Evolutionary conservation across 805 yeast genomes (phyloP), one percentile per base, ranked within the genome.

Genomic region (Yueomyces sinensis): DNA sequence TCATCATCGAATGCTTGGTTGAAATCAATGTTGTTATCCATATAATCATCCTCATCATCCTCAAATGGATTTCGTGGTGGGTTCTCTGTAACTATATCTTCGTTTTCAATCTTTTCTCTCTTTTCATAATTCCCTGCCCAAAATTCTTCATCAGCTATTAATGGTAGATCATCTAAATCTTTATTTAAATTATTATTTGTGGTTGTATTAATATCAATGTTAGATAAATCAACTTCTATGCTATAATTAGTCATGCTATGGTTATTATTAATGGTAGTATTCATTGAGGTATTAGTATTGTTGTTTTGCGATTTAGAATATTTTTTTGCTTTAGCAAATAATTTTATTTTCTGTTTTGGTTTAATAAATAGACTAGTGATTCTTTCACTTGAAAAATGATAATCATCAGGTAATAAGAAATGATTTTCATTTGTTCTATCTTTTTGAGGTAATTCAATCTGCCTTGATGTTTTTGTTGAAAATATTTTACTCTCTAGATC

Each of bases 381-480:
- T 37, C 73, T 68, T 33, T 71, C 71, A 0, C 94, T 75, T 5
- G 78, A 70, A 54, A 81, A 83, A 41, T 70, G 76, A 41, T 71
- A 63, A 52, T 83, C 94, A 42, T 74, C 77, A 0, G 94, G 94
- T 6, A 83, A 58, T 30, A 74, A 50, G 45, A 71, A 68, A 32
- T 62, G 62, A 27, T 64, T 54, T 3, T 59, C 60, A 4, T 68
- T 59, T 11, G 50, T 49, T 50, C 66, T 52, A 31, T 61, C 60
- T 4, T 62, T 50, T 34, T 61, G 57, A 3, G 76, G 66, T 25
- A 71, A 42, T 30, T 61, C 62, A 17, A 68, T 56, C 11, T 29
- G 30, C 3, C 62, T 41, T 7, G 45, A 33, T 32, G 45, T 56
- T 11, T 64, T 62, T 13, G 56, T 47, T 4, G 59, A 60, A 42